phyloP scores from a whole-genome alignment of 257 asterid genomes.

The Oldenlandia corymbosa region DNA sequence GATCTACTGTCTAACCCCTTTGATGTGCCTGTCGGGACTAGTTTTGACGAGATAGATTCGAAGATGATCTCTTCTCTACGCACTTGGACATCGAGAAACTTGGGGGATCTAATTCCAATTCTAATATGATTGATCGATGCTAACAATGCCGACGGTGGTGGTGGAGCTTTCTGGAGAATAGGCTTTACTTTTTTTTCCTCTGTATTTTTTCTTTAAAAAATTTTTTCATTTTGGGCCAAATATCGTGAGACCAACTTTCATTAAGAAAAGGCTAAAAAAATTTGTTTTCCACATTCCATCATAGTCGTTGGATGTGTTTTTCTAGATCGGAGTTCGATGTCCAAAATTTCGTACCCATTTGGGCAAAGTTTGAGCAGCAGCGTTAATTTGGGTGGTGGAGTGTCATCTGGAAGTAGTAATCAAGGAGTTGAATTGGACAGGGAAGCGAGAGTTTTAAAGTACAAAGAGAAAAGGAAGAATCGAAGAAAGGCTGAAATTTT shows the following conservation, averaged over 20 bases:
- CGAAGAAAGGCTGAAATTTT: too few relatives aligned
- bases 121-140: too few relatives aligned
- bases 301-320: conserved; percentile 72
- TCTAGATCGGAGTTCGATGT: conserved; percentile 60
- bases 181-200: too few relatives aligned
- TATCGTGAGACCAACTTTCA: too few relatives aligned
- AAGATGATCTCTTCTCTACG: conserved; percentile 83
- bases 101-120: conserved; percentile 41
- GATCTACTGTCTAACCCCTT: conserved; percentile 75
- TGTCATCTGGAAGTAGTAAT: conserved; percentile 18
- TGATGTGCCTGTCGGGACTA: conserved; percentile 44
- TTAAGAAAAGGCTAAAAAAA: too few relatives aligned
- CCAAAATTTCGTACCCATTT: conserved; percentile 53
- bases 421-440: conserved; percentile 51
- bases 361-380: conserved; percentile 21
- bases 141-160: too few relatives aligned
- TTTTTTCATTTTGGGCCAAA: too few relatives aligned
- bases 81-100: conserved; percentile 93
- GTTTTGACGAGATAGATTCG: conserved; percentile 88
- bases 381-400: conserved; percentile 23
- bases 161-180: too few relatives aligned
- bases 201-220: too few relatives aligned
- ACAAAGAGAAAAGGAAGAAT: conserved; percentile 73
- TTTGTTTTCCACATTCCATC: conserved; percentile 78
- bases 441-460: conserved; percentile 74